A percentile compares a stretch with the other conserved stretches of the same genome.
Conservation (phyloP, 768 basidiomycete genomes). For the Tricholoma hemisulphureum region DNA sequence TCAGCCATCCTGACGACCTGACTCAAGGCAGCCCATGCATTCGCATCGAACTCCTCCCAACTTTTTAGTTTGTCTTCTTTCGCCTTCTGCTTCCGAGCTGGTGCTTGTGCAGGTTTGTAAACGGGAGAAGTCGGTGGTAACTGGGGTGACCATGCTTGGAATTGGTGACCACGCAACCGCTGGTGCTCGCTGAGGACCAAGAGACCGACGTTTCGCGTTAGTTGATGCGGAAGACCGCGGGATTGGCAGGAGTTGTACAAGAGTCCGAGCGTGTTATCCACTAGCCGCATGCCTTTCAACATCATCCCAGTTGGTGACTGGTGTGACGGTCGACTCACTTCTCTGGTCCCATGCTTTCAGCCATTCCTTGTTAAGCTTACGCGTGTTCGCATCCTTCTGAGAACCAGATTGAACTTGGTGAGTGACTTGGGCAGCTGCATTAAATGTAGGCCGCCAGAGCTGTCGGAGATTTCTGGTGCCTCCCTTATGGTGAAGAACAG, state of each 20-base stretch:
- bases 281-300: constrained; percentile 34
- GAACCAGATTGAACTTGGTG: constrained; percentile 36
- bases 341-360: constrained; percentile 54
- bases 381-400: constrained; percentile 24
- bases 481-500: constrained; percentile 52
- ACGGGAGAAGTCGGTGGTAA: constrained; percentile 15
- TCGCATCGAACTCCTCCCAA: constrained; percentile 31
- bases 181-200: constrained; percentile 36
- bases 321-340: constrained; percentile 36
- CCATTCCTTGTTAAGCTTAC: constrained; percentile 37
- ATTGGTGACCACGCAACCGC: constrained; percentile 20
- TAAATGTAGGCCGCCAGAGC: constrained; percentile 57
- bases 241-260: constrained; percentile 60
- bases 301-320: not conserved
- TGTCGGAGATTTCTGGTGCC: constrained; percentile 44
- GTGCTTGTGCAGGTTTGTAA: not conserved
- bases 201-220: constrained; percentile 54
- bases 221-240: constrained; percentile 59
- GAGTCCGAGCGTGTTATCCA: constrained; percentile 65
- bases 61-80: constrained; percentile 15
- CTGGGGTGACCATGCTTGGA: constrained; percentile 40
- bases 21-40: constrained; percentile 46
- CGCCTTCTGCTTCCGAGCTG: not conserved
- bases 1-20: constrained; percentile 62
- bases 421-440: constrained; percentile 44